phyloP scores from a whole-genome alignment of 2,329 filamentous ascomycete genomes.

The Cytospora mali region DNA sequence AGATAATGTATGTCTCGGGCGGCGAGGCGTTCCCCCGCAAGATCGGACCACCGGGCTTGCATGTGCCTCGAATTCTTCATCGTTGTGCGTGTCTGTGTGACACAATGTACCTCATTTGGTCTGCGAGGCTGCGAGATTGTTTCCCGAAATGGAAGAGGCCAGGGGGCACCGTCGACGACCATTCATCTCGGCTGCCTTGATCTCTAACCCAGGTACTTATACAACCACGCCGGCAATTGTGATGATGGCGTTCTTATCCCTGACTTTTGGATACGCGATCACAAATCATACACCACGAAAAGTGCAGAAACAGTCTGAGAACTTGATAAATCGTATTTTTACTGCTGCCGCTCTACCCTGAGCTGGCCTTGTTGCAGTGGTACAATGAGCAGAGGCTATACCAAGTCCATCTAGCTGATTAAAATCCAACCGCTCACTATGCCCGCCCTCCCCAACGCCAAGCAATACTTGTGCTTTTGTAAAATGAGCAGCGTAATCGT shows the following conservation, averaged over 20 bases:
- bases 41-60: not conserved
- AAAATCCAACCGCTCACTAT: constrained; percentile 16
- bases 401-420: constrained; percentile 1
- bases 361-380: constrained; percentile 4
- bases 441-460: constrained; percentile 17
- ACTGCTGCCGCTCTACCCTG: constrained; percentile 15
- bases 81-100: not conserved
- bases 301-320: not conserved
- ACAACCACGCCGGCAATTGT: not conserved
- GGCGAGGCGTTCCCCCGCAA: no score
- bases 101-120: not conserved
- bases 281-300: not conserved
- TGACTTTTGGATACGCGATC: not conserved
- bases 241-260: not conserved
- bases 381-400: constrained; percentile 7
- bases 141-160: not conserved
- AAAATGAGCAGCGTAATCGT: constrained; percentile 1
- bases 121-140: not conserved
- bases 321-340: constrained; percentile 15
- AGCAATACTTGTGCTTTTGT: constrained; percentile 5
- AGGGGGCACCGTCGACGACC: not conserved
- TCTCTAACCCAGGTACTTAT: not conserved
- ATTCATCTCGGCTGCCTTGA: not conserved
- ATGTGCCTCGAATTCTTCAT: not conserved
- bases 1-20: not conserved